These are phyloP conservation scores for Lasiosphaeriaceae sp. DNA, from an alignment of 495 filamentous ascomycete species.

Conservation along the genomic window DNA sequence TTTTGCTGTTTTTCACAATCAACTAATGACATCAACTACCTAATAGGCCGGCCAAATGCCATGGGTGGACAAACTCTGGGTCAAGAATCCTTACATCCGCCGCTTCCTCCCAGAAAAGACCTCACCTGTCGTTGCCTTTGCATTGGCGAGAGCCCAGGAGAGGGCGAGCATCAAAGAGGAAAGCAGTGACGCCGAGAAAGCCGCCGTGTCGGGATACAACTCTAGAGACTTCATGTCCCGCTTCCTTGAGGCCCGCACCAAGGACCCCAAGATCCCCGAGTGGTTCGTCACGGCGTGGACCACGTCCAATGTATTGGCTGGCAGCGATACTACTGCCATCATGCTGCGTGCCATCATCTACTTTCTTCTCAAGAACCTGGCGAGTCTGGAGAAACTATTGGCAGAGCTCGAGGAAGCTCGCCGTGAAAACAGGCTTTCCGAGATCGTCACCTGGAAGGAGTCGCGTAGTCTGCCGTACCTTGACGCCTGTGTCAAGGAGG, in stretches of 20 bases:
- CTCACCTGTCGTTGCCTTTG: constrained; percentile 7
- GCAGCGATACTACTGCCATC: constrained; percentile 60
- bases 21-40: neutral
- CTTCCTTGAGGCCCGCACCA: constrained; percentile 8
- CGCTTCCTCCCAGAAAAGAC: constrained; percentile 1
- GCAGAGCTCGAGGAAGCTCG: constrained; percentile 45
- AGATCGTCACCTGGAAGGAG: constrained; percentile 36
- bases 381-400: constrained; percentile 50
- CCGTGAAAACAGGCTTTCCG: constrained; percentile 17
- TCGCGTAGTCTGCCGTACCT: constrained; percentile 41
- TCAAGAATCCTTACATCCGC: constrained; percentile 9
- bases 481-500: constrained; percentile 51
- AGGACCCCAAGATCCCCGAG: constrained; percentile 8
- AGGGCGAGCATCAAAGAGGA: constrained; percentile 1
- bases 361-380: constrained; percentile 44
- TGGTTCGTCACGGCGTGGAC: constrained; percentile 34
- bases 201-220: neutral
- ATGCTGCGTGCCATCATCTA: constrained; percentile 54
- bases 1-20: neutral
- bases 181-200: neutral
- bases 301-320: constrained; percentile 50
- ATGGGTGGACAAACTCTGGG: constrained; percentile 9
- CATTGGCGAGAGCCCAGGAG: constrained; percentile 8
- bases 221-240: constrained; percentile 15
- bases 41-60: constrained; percentile 10